These are phyloP conservation scores for Cryphonectria radicalis DNA, from an alignment of 2,329 filamentous ascomycete genomes.

Conservation along the genomic window DNA sequence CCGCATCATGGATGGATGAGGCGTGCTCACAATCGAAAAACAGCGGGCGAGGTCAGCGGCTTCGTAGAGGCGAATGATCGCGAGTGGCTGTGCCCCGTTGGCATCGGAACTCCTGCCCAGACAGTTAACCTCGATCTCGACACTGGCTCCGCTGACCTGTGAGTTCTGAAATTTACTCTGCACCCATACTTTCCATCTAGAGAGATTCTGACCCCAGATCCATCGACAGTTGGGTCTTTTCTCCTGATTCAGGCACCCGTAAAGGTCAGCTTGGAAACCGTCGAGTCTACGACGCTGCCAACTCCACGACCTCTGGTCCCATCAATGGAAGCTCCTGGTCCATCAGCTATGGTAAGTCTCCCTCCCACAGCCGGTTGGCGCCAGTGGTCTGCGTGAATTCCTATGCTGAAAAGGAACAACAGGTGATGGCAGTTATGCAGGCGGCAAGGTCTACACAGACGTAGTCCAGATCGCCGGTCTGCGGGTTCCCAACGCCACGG, in stretches of 20 bases:
- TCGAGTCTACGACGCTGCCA: slow-evolving; percentile 48
- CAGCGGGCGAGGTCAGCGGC: slow-evolving; percentile 35
- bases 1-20: not conserved
- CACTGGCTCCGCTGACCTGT: slow-evolving; percentile 67
- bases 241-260: slow-evolving; percentile 49
- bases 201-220: slow-evolving; percentile 22
- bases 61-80: slow-evolving; percentile 45
- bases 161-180: slow-evolving; percentile 46
- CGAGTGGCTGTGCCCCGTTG: slow-evolving; percentile 65
- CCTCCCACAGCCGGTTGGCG: slow-evolving; percentile 37
- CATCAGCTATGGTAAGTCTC: slow-evolving; percentile 51
- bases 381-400: not conserved
- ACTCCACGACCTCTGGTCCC: slow-evolving; percentile 47
- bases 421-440: slow-evolving; percentile 51
- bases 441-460: slow-evolving; percentile 56
- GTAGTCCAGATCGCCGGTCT: slow-evolving; percentile 52
- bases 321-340: slow-evolving; percentile 53
- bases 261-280: slow-evolving; percentile 50
- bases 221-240: slow-evolving; percentile 56
- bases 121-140: slow-evolving; percentile 71
- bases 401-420: not conserved
- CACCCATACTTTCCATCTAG: not conserved
- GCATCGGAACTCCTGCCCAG: slow-evolving; percentile 61
- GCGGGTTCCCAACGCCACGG: slow-evolving; percentile 48
- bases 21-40: slow-evolving; percentile 33